phyloP scores from a whole-genome alignment of 2,329 filamentous ascomycete species.

The Aspergillus versicolor region DNA sequence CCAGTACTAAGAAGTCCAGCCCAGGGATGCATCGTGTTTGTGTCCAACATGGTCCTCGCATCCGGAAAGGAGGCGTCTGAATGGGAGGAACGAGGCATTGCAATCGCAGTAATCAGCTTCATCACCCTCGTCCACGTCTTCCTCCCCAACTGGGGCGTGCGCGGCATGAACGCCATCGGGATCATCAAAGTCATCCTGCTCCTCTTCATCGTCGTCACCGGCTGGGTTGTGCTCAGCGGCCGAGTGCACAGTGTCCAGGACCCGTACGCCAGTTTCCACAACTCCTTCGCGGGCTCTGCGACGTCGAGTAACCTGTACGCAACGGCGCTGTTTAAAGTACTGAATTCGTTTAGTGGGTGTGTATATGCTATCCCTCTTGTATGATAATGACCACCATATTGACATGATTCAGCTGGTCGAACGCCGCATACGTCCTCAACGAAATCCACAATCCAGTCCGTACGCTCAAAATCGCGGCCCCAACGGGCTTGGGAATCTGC shows the following conservation, averaged over 20 bases:
- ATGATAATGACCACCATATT: neutral
- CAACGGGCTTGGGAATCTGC: conserved; percentile 51
- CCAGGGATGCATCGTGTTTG: conserved; percentile 4
- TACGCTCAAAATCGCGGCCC: conserved; percentile 55
- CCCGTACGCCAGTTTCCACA: conserved; percentile 39
- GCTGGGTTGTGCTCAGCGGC: conserved; percentile 39
- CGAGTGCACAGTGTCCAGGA: conserved; percentile 35
- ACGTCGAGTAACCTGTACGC: conserved; percentile 3
- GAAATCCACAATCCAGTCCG: conserved; percentile 55
- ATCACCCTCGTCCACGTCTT: conserved; percentile 46
- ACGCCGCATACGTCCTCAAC: conserved; percentile 42
- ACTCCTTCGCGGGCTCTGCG: neutral
- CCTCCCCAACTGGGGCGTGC: conserved; percentile 40
- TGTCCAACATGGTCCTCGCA: conserved; percentile 22
- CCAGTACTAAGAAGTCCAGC: neutral
- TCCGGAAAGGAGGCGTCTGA: conserved; percentile 22
- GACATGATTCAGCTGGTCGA: neutral
- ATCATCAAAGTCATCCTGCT: conserved; percentile 48
- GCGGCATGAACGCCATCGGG: conserved; percentile 46
- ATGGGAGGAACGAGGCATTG: conserved; percentile 28
- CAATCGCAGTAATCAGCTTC: conserved; percentile 26
- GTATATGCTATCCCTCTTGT: too few species aligned
- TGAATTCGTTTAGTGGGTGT: conserved; percentile 1
- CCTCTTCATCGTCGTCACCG: conserved; percentile 44
- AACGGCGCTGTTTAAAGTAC: neutral